Percentiles rank a stretch among this genome's conserved stretches.
These are phyloP conservation scores for Psidium friedrichsthalianum DNA, from an alignment of 345 rosid genomes.

Conservation along the genomic window DNA sequence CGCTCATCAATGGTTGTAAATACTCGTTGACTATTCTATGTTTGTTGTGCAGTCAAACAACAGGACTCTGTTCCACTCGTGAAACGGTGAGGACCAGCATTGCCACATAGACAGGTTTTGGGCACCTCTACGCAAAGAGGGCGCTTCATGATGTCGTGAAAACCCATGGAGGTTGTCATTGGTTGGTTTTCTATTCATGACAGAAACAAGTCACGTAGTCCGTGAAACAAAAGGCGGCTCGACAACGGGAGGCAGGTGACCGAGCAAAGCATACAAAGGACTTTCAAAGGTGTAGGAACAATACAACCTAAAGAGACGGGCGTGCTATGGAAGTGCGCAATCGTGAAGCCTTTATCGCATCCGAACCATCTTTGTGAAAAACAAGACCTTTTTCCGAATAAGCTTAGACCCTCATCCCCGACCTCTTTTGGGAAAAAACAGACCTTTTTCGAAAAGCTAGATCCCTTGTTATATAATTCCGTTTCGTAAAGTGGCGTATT, in stretches of 20 bases:
- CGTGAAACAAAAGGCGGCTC: not conserved
- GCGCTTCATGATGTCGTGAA: not conserved
- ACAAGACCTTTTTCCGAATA: not conserved
- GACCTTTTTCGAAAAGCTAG: no score
- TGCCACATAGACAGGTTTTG: not conserved
- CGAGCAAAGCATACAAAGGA: not conserved
- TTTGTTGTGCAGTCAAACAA: no score
- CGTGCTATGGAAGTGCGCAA: not conserved
- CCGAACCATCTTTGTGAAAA: not conserved
- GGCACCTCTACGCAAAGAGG: not conserved
- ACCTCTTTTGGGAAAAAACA: no score
- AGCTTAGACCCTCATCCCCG: no score
- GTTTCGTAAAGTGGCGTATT: not conserved
- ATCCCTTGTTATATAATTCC: no score
- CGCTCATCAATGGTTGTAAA: no score
- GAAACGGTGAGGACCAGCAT: no score
- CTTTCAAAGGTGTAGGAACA: not conserved
- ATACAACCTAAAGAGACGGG: not conserved
- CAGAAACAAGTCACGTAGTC: not conserved
- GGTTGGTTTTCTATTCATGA: not conserved
- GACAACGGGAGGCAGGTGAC: not conserved
- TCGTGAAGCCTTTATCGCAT: no score
- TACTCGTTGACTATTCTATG: no score
- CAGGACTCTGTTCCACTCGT: no score
- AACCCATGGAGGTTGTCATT: not conserved